Conservation (phyloP, 331 rosid species). For the Malus hybrid region DNA sequence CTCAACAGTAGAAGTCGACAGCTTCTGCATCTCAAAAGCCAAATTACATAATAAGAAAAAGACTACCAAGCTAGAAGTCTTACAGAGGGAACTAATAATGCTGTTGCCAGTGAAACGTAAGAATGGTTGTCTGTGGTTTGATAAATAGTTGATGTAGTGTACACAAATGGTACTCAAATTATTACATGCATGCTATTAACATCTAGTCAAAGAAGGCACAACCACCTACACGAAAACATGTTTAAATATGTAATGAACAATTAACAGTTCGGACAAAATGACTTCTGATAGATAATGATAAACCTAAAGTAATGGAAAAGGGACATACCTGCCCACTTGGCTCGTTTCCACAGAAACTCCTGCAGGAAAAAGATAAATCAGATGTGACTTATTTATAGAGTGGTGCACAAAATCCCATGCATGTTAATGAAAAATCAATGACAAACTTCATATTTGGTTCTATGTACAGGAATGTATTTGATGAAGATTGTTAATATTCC, state of each 20-base stretch:
- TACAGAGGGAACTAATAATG: neutral
- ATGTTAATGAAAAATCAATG: neutral
- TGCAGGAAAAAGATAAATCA: slow-evolving; percentile 35
- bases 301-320: slow-evolving; percentile 9
- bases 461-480: neutral
- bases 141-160: neutral
- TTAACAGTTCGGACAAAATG: neutral
- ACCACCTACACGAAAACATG: neutral
- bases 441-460: neutral
- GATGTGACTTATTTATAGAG: slow-evolving; percentile 1
- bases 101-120: neutral
- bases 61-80: neutral
- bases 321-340: slow-evolving; percentile 61
- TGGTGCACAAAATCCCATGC: slow-evolving; percentile 1
- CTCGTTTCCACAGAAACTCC: slow-evolving; percentile 66
- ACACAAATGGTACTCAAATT: neutral
- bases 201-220: neutral
- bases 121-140: neutral
- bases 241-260: neutral
- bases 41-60: neutral
- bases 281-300: neutral
- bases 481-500: neutral
- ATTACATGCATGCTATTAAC: neutral
- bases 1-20: slow-evolving; percentile 49
- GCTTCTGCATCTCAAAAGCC: slow-evolving; percentile 54